Conservation (phyloP, 2,329 filamentous ascomycete genomes). For the Graphium sp. region DNA sequence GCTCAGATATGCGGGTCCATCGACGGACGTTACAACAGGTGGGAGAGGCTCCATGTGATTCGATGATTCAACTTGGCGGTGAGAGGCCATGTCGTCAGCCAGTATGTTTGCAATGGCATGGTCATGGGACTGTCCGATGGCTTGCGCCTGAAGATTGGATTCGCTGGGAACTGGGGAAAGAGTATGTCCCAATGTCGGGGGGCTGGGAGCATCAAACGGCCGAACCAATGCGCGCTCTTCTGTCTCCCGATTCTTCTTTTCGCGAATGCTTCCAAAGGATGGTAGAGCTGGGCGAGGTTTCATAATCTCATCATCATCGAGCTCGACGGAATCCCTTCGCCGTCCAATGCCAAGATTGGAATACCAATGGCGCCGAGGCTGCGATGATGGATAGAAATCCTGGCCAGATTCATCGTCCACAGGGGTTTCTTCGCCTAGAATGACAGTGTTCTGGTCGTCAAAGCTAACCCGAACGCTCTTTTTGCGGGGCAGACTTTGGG, state of each 20-base stretch:
- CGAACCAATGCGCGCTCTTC: slow-evolving; percentile 42
- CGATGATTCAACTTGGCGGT: slow-evolving; percentile 37
- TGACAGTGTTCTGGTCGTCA: slow-evolving; percentile 43
- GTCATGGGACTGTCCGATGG: slow-evolving; percentile 39
- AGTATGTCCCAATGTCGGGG: slow-evolving; percentile 1
- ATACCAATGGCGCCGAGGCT: slow-evolving; percentile 32
- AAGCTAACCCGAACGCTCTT: slow-evolving; percentile 65
- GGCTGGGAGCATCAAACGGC: slow-evolving; percentile 19
- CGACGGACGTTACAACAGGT: slow-evolving; percentile 52
- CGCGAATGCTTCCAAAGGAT: slow-evolving; percentile 57
- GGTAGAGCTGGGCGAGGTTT: slow-evolving; percentile 58
- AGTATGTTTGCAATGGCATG: slow-evolving; percentile 38
- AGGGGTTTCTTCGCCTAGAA: slow-evolving; percentile 32
- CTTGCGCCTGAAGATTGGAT: slow-evolving; percentile 5
- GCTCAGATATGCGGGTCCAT: slow-evolving; percentile 44
- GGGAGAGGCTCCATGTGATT: slow-evolving; percentile 48
- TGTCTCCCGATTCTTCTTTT: slow-evolving; percentile 35
- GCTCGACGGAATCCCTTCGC: slow-evolving; percentile 8
- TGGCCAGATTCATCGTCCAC: slow-evolving; percentile 18
- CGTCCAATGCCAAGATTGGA: slow-evolving; percentile 21
- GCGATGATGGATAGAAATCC: too few relatives aligned
- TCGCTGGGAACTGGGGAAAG: slow-evolving; percentile 7
- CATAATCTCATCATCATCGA: slow-evolving; percentile 53
- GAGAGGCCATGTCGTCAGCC: slow-evolving; percentile 32
- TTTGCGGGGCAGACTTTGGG: slow-evolving; percentile 24